Percentiles rank a stretch among this genome's conserved stretches.
phyloP scores from a whole-genome alignment of 768 basidiomycete genomes.

The Naganishia vaughanmartiniae region DNA sequence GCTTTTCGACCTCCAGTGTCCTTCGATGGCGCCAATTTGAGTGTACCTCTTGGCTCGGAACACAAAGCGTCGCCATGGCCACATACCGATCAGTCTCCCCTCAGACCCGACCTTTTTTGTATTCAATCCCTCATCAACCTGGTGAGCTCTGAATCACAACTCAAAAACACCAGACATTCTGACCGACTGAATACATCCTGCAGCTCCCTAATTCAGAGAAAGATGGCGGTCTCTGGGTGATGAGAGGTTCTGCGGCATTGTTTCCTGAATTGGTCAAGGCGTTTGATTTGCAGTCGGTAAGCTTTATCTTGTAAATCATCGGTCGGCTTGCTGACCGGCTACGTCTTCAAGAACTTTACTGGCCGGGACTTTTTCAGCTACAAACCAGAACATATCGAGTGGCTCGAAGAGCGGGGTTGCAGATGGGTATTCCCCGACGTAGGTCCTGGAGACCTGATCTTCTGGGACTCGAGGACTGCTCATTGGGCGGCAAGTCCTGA shows the following conservation, averaged over 20 bases:
- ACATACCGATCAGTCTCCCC: conserved; percentile 32
- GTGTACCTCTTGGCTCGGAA: conserved; percentile 25
- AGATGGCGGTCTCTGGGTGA: conserved; percentile 47
- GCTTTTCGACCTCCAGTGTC: conserved; percentile 9
- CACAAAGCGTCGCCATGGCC: conserved; percentile 26
- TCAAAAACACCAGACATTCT: background rate
- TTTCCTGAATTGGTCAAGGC: conserved; percentile 40
- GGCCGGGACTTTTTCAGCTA: conserved; percentile 32
- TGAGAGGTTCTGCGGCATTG: conserved; percentile 38
- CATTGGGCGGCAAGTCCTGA: conserved; percentile 25
- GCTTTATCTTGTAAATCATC: background rate
- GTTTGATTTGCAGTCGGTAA: conserved; percentile 35
- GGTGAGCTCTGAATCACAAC: background rate
- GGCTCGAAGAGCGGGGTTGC: conserved; percentile 29
- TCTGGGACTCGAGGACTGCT: conserved; percentile 29
- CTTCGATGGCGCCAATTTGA: conserved; percentile 26
- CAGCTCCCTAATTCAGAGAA: conserved; percentile 36
- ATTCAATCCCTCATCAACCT: conserved; percentile 30
- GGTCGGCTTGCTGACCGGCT: background rate
- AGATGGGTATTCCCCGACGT: conserved; percentile 14
- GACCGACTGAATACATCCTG: background rate
- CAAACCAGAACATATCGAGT: conserved; percentile 33
- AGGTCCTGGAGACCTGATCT: conserved; percentile 29
- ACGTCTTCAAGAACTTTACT: conserved; percentile 23
- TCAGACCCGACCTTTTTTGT: conserved; percentile 16